Base-by-base conservation (phyloP, 2,329 filamentous ascomycete genomes). In the Talaromyces marneffei region DNA sequence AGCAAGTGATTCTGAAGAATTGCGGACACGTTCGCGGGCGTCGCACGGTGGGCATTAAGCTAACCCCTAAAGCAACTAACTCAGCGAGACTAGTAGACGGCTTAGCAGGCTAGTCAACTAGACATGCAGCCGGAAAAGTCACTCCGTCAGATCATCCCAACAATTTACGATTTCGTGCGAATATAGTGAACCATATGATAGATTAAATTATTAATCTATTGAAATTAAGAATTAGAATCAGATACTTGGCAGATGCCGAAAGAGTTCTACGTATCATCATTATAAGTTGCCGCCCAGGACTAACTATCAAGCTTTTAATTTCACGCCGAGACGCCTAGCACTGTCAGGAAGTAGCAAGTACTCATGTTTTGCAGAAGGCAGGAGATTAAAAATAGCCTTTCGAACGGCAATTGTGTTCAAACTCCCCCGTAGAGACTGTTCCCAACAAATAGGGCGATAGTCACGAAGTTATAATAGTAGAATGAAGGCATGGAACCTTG, bases 91-190 rank as follows among this genome's bases (percentile, higher is more conserved):
- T 48, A 18, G 25, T n/a, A 31, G 23, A 14, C 44, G 23, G 46
- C 46, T 50, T 20, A 20, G 29, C 48, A 16, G 48, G n/a, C 29
- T 35, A 33, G 48, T 52, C 27, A 33, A 27, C 16, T 48, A 57
- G 55, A 48, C 55, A 57, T 57, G 42, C 55, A 57, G 55, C 29
- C 31, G 40, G 54, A 33, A 23, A 52, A 52, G 48, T 52, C 48
- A 20, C n/a, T 9, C 48, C 29, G 29, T 52, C 48, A 52, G 48
- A 52, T 52, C 48, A 33, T 35, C 29, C 18, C 48, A 10, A 35
- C 48, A n/a, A n/a, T 48, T 48, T n/a, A 48, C 10, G 16, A 33
- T 35, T 35, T 16, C 14, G 48, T 23, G 48, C 8, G 27, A 50
- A 23, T 33, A 52, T 52, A 52, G 5, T 27, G 33, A 33, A 31